These are phyloP conservation scores for Zizania latifolia DNA, from an alignment of 176 grass and related monocot genomes.

Conservation along the genomic window DNA sequence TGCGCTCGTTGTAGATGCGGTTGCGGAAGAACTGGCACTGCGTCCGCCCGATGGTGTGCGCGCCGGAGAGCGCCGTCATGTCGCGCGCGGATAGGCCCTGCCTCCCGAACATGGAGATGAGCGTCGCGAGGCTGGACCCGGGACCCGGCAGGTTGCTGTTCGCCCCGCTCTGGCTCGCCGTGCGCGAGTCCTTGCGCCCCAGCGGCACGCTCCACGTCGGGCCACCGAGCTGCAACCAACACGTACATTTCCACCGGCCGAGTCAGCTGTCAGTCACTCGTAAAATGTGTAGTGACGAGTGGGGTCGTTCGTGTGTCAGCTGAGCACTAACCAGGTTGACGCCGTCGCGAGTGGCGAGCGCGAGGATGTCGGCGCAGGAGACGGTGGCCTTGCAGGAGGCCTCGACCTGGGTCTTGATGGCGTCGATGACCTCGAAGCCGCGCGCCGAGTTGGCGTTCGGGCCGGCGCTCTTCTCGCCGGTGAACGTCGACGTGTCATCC, in stretches of 20 bases:
- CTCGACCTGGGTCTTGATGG: constrained; percentile 72
- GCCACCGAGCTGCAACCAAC: constrained; percentile 39
- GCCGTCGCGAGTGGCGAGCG: constrained; percentile 60
- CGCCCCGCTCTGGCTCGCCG: constrained; percentile 60
- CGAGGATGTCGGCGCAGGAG: constrained; percentile 76
- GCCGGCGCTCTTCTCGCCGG: constrained; percentile 68
- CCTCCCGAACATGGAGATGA: constrained; percentile 44
- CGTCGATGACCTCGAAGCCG: constrained; percentile 79
- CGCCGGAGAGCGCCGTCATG: constrained; percentile 85
- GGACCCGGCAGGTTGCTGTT: constrained; percentile 59
- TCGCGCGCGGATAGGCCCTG: constrained; percentile 49
- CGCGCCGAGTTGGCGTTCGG: constrained; percentile 68
- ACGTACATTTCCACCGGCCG: background rate
- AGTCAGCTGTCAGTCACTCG: background rate
- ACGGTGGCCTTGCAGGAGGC: constrained; percentile 56
- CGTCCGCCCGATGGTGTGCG: constrained; percentile 64
- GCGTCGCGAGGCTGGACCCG: constrained; percentile 36
- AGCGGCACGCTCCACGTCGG: constrained; percentile 69
- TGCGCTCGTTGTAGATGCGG: constrained; percentile 68
- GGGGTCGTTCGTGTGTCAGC: no score
- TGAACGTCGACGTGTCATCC: constrained; percentile 49
- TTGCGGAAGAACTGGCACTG: constrained; percentile 58
- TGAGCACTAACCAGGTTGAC: constrained; percentile 47
- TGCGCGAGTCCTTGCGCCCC: constrained; percentile 53
- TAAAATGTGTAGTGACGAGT: background rate